Evolutionary conservation across 2,329 filamentous ascomycete genomes (phyloP).

Genomic region (Byssochlamys sp.): DNA sequence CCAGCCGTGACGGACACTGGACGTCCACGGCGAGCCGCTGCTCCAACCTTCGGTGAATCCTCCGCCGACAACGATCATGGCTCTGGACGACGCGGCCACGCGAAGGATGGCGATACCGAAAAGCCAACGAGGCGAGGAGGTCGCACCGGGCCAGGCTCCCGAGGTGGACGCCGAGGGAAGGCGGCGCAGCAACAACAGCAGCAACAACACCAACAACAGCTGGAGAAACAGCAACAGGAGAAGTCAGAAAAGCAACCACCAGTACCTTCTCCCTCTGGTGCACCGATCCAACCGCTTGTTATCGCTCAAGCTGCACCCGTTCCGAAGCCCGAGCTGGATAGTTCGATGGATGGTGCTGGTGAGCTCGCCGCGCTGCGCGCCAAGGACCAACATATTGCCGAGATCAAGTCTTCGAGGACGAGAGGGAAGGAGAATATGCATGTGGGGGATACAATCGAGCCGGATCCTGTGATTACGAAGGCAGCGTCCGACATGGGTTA

Average conservation of each 20-base stretch:
- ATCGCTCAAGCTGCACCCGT: conserved; percentile 13
- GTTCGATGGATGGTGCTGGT: conserved; percentile 9
- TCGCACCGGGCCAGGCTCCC: conserved; percentile 21
- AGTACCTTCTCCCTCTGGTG: neutral
- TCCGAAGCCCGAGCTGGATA: conserved; percentile 19
- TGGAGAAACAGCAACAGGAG: conserved; percentile 3
- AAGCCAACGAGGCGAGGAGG: conserved; percentile 27
- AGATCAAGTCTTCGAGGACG: conserved; percentile 18
- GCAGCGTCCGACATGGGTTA: conserved; percentile 22
- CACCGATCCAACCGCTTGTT: conserved; percentile 6
- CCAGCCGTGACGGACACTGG: conserved; percentile 42
- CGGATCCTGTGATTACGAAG: conserved; percentile 16
- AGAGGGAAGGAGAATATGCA: conserved; percentile 25
- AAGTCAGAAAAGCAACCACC: neutral
- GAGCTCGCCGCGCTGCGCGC: conserved; percentile 9
- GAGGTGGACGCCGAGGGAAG: conserved; percentile 27
- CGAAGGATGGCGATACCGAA: conserved; percentile 28
- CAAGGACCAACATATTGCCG: conserved; percentile 2
- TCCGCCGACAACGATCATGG: conserved; percentile 22
- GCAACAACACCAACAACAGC: conserved; percentile 11
- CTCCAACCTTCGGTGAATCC: conserved; percentile 39
- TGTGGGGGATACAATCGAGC: conserved; percentile 27
- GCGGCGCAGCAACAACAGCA: conserved; percentile 21
- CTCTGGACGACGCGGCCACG: conserved; percentile 25
- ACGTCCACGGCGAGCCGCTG: conserved; percentile 40